phyloP scores from a whole-genome alignment of 179 eudicot species.

The Monotropa hypopitys region DNA sequence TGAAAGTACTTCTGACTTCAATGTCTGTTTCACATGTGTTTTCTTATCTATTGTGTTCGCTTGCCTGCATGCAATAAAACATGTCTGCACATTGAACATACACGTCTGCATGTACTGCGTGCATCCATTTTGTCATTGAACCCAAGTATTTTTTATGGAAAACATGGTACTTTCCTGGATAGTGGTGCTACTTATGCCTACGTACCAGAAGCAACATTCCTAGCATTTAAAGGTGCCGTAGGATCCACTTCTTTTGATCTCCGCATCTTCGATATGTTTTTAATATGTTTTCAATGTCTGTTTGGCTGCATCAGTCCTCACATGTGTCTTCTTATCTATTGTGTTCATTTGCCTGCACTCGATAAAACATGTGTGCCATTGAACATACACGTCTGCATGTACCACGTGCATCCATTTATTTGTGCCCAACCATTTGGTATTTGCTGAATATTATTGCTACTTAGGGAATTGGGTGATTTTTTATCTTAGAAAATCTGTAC shows the following conservation, averaged over 20 bases:
- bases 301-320: too few species aligned
- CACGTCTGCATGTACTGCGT: not conserved
- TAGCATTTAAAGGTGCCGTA: conserved; percentile 71
- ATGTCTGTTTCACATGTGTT: not conserved
- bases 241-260: conserved; percentile 23
- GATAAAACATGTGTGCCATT: not conserved
- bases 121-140: conserved; percentile 26
- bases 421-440: not conserved
- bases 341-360: not conserved
- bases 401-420: not conserved
- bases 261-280: too few species aligned
- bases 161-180: conserved; percentile 80
- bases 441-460: not conserved
- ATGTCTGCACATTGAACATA: not conserved
- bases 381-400: not conserved
- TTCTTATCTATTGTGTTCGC: not conserved
- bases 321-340: not conserved
- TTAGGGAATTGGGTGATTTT: too few species aligned
- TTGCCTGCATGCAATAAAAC: not conserved
- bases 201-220: conserved; percentile 74
- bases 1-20: not conserved
- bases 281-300: not conserved
- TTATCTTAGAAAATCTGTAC: too few species aligned
- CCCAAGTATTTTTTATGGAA: conserved; percentile 66
- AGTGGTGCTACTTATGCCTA: conserved; percentile 96